phyloP scores from a whole-genome alignment of 495 filamentous ascomycete species.

The Penicillium dipodomyicola region DNA sequence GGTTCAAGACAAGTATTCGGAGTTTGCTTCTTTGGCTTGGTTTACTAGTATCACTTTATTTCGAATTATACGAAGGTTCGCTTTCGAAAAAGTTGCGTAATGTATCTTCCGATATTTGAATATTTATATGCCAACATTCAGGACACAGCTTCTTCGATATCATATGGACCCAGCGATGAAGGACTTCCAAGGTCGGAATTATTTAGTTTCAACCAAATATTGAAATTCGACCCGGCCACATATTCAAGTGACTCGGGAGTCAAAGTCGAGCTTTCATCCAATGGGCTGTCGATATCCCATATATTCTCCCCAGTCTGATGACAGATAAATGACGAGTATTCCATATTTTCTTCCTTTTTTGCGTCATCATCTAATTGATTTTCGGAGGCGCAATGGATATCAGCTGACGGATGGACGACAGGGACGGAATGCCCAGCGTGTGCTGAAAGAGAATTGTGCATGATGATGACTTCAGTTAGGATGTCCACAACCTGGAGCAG shows the following conservation, averaged over 20 bases:
- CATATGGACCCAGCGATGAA: neutral
- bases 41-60: too few species aligned
- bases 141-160: neutral
- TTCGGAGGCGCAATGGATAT: neutral
- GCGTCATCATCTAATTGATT: neutral
- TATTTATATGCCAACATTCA: neutral
- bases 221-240: neutral
- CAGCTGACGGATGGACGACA: neutral
- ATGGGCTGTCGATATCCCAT: neutral
- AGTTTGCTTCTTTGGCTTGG: too few species aligned
- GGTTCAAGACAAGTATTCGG: too few species aligned
- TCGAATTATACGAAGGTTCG: too few species aligned
- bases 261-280: neutral
- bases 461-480: constrained; percentile 1
- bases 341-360: too few species aligned
- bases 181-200: neutral
- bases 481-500: neutral
- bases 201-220: neutral
- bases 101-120: neutral
- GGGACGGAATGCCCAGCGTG: neutral
- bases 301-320: neutral
- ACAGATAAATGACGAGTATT: neutral
- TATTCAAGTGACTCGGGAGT: neutral
- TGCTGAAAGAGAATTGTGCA: neutral
- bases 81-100: too few species aligned